phyloP scores from a whole-genome alignment of 2,329 filamentous ascomycete genomes.

The Xenoacremonium recifei region DNA sequence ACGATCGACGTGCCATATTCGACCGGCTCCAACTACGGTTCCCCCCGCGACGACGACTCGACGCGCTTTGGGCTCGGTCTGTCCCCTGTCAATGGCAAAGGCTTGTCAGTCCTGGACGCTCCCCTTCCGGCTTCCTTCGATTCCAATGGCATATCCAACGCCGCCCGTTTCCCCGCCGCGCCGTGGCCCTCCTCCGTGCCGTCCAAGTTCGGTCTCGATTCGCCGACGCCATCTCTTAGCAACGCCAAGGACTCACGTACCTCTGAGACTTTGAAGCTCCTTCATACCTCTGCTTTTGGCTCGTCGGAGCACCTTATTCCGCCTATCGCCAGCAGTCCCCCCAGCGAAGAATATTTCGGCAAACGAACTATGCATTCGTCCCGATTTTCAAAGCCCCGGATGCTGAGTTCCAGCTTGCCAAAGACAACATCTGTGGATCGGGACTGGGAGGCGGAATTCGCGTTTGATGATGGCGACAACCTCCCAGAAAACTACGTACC shows the following conservation, averaged over 20 bases:
- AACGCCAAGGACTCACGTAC: constrained; percentile 59
- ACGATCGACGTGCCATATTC: constrained; percentile 55
- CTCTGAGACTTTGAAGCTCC: constrained; percentile 61
- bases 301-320: constrained; percentile 62
- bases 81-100: constrained; percentile 70
- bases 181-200: constrained; percentile 92
- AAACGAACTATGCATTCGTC: constrained; percentile 70
- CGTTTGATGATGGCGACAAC: constrained; percentile 68
- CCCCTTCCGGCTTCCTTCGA: constrained; percentile 94
- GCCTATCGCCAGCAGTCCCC: constrained; percentile 45
- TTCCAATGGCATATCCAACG: constrained; percentile 90
- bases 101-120: constrained; percentile 87
- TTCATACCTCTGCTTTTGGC: constrained; percentile 68
- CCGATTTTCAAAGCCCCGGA: constrained; percentile 64
- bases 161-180: constrained; percentile 73
- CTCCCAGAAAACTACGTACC: constrained; percentile 64
- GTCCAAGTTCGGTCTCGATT: constrained; percentile 86
- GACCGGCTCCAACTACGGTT: constrained; percentile 68
- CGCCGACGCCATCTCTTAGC: constrained; percentile 72
- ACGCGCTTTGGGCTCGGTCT: constrained; percentile 67
- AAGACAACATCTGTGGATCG: constrained; percentile 61
- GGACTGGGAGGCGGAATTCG: constrained; percentile 67
- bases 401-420: constrained; percentile 67
- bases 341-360: constrained; percentile 64
- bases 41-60: constrained; percentile 68